These are phyloP conservation scores for Aspergillus biplanus DNA, from an alignment of 495 filamentous ascomycete species.

Conservation along the genomic window DNA sequence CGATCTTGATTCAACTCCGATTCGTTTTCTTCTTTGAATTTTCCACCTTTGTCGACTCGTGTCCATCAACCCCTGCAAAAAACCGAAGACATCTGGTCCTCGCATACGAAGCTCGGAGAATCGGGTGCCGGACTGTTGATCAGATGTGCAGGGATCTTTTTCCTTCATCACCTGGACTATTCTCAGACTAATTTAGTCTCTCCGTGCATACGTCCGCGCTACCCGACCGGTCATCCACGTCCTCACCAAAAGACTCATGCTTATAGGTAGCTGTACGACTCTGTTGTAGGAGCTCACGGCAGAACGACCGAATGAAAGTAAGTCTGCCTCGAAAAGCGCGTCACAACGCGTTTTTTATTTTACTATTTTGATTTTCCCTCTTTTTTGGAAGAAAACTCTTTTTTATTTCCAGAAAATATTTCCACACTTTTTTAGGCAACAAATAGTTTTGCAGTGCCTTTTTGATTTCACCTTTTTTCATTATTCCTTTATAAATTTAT, in stretches of 20 bases:
- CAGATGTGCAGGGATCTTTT: conserved; percentile 22
- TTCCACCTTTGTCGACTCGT: background rate
- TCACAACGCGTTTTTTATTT: conserved; percentile 3
- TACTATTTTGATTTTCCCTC: background rate
- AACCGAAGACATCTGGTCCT: no score
- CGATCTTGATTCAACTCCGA: conserved; percentile 4
- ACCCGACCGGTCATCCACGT: conserved; percentile 24
- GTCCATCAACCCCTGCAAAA: conserved; percentile 7
- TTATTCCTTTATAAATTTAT: background rate
- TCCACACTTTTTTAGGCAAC: conserved; percentile 1
- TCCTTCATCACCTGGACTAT: conserved; percentile 10
- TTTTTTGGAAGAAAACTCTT: background rate
- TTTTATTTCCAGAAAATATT: conserved; percentile 3
- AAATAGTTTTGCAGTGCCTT: background rate
- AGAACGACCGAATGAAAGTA: conserved; percentile 12
- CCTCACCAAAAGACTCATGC: conserved; percentile 9
- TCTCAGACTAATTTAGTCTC: conserved; percentile 17
- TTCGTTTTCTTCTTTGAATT: conserved; percentile 13
- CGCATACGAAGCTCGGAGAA: background rate
- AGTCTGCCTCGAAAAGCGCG: conserved; percentile 4
- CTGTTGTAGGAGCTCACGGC: background rate
- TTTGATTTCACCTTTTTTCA: background rate
- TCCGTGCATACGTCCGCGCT: conserved; percentile 23
- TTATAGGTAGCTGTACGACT: conserved; percentile 1
- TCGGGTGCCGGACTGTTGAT: conserved; percentile 5